Percentiles rank a stretch among this genome's conserved stretches.
phyloP scores from a whole-genome alignment of 768 basidiomycete genomes.

The Xerocomellus chrysenteron region DNA sequence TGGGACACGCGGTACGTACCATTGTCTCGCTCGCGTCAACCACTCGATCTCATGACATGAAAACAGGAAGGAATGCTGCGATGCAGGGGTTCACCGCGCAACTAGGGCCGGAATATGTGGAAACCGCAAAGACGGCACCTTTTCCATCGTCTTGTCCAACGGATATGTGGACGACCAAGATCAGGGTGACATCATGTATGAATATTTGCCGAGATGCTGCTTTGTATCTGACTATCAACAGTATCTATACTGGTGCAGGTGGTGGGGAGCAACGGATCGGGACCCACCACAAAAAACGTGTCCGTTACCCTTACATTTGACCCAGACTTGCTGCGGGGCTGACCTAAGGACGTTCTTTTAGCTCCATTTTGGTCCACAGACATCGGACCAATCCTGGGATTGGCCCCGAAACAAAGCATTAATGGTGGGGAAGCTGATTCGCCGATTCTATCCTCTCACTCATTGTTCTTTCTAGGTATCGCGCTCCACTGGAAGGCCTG shows the following conservation, averaged over 20 bases:
- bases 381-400: conserved; percentile 24
- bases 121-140: conserved; percentile 4
- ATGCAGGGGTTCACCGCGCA: conserved; percentile 20
- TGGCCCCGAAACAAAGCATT: conserved; percentile 9
- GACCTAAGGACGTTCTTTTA: neutral
- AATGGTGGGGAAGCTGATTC: conserved; percentile 6
- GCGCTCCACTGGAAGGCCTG: conserved; percentile 10
- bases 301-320: conserved; percentile 7
- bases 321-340: neutral
- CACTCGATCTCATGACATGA: neutral
- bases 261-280: neutral
- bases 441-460: neutral
- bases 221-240: conserved; percentile 4
- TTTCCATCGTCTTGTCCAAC: conserved; percentile 20
- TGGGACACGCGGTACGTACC: conserved; percentile 21
- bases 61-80: conserved; percentile 8
- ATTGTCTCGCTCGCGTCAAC: neutral
- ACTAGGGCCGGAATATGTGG: conserved; percentile 20
- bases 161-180: conserved; percentile 26
- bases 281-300: conserved; percentile 11
- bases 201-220: neutral
- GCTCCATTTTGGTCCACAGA: conserved; percentile 22
- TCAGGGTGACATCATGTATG: conserved; percentile 27
- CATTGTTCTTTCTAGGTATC: conserved; percentile 17
- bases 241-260: conserved; percentile 26